Conservation (phyloP, 1,139 yeast genomes). For the Taphrina flavorubra region DNA sequence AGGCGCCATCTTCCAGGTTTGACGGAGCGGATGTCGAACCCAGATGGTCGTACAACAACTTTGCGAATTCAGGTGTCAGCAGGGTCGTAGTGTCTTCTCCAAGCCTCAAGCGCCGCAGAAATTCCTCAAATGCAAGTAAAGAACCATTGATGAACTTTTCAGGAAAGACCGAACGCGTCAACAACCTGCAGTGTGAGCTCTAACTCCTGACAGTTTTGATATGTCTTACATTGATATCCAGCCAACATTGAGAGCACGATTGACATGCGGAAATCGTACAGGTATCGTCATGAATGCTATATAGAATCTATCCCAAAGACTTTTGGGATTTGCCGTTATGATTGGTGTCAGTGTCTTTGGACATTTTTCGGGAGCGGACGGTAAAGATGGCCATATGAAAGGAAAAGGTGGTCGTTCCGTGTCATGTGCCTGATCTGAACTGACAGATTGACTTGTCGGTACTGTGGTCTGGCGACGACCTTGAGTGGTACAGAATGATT, state of each 20-base stretch:
- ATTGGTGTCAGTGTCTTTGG: slow-evolving; percentile 16
- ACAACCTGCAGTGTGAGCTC: not conserved
- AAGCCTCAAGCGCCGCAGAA: slow-evolving; percentile 22
- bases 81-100: slow-evolving; percentile 17
- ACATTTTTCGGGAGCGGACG: slow-evolving; percentile 15
- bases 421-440: not conserved
- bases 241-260: slow-evolving; percentile 30
- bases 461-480: not conserved
- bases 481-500: not conserved
- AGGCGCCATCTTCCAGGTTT: slow-evolving; percentile 21
- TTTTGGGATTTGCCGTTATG: slow-evolving; percentile 35
- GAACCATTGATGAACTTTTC: slow-evolving; percentile 35
- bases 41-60: slow-evolving; percentile 8
- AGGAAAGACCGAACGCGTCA: slow-evolving; percentile 15
- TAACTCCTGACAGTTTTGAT: too few relatives aligned
- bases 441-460: not conserved
- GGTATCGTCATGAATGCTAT: slow-evolving; percentile 22
- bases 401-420: slow-evolving; percentile 28
- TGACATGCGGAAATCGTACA: slow-evolving; percentile 13
- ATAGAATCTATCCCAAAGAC: slow-evolving; percentile 22
- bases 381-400: slow-evolving; percentile 38
- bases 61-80: slow-evolving; percentile 14
- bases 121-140: slow-evolving; percentile 29
- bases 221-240: slow-evolving; percentile 13
- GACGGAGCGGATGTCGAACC: slow-evolving; percentile 18